These are phyloP conservation scores for Botrytis medusae DNA, from an alignment of 2,329 filamentous ascomycete species.

Conservation along the genomic window DNA sequence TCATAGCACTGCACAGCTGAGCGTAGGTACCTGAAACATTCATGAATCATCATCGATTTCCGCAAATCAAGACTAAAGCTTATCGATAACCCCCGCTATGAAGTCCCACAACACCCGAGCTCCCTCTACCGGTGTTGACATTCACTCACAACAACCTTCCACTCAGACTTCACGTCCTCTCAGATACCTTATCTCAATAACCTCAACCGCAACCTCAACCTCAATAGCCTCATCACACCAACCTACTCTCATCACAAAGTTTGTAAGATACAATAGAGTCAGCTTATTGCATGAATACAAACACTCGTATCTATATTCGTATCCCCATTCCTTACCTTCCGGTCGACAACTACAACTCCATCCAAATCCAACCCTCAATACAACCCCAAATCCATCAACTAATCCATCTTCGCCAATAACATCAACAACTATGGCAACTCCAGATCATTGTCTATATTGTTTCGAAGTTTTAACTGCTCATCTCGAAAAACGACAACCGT, in stretches of 20 bases:
- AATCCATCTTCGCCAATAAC: neutral
- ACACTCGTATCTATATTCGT: neutral
- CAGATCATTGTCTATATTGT: slow-evolving; percentile 86
- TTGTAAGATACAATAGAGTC: neutral
- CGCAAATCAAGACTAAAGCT: neutral
- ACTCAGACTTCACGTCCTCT: neutral
- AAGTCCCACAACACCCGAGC: slow-evolving; percentile 5
- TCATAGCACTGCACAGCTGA: neutral
- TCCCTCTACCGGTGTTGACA: neutral
- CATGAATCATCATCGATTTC: neutral
- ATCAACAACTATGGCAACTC: slow-evolving; percentile 67
- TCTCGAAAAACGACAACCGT: slow-evolving; percentile 67
- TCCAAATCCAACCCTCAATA: neutral
- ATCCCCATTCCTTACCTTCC: neutral
- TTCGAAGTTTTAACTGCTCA: slow-evolving; percentile 82
- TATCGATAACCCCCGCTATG: slow-evolving; percentile 16
- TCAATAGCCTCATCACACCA: neutral
- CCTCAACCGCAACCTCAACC: neutral
- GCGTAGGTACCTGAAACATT: neutral
- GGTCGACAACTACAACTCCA: neutral
- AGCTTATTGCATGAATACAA: neutral
- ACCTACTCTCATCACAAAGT: neutral
- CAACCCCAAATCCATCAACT: neutral
- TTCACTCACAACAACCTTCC: neutral
- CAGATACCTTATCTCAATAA: neutral